Percentiles rank a stretch among this genome's conserved stretches.
These are phyloP conservation scores for Lindgomyces ingoldianus DNA, from an alignment of 495 filamentous ascomycete species.

Conservation along the genomic window DNA sequence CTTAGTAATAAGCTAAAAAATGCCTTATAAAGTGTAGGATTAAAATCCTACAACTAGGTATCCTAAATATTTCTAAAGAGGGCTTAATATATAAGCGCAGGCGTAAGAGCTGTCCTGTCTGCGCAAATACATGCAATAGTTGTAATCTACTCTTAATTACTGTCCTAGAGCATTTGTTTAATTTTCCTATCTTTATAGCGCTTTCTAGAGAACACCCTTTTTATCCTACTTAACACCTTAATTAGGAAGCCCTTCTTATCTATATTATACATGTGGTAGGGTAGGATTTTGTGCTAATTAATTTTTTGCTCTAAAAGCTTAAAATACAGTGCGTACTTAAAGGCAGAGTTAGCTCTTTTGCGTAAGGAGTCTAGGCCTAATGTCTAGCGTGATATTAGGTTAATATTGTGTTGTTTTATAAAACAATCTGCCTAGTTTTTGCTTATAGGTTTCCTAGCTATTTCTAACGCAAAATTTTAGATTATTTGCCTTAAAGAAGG, in stretches of 20 bases:
- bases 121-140: constrained; percentile 15
- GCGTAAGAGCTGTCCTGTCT: constrained; percentile 7
- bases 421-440: constrained; percentile 7
- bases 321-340: constrained; percentile 17
- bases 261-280: constrained; percentile 23
- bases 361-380: constrained; percentile 3
- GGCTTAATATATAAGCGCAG: constrained; percentile 17
- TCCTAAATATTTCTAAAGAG: constrained; percentile 7
- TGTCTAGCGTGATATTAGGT: constrained; percentile 5
- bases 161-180: constrained; percentile 5
- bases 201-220: constrained; percentile 1
- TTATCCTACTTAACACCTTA: background rate
- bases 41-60: constrained; percentile 28
- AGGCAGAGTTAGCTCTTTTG: background rate
- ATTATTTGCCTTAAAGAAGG: constrained; percentile 7
- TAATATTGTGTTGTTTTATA: background rate
- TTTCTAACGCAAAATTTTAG: constrained; percentile 5
- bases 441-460: constrained; percentile 1
- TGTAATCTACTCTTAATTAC: constrained; percentile 19
- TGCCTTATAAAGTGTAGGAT: background rate
- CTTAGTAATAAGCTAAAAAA: constrained; percentile 17
- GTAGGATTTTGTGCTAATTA: constrained; percentile 27
- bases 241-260: constrained; percentile 25
- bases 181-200: background rate
- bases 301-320: constrained; percentile 20